Conservation (phyloP, 2,329 filamentous ascomycete genomes). For the Aspergillus luchuensis region DNA sequence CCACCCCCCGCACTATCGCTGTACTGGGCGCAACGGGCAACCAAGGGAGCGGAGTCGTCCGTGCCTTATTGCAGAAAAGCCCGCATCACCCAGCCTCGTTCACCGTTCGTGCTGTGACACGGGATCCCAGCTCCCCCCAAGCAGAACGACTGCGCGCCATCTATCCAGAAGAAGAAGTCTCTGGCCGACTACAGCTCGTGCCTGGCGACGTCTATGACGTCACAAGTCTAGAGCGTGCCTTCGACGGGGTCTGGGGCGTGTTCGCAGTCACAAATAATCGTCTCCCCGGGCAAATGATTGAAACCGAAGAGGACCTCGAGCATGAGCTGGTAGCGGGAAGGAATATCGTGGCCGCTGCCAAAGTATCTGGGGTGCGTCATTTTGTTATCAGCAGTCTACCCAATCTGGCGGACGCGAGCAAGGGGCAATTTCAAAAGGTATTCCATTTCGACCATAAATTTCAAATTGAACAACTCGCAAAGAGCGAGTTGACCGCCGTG, state of each 20-base stretch:
- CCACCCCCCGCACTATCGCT: too few species aligned
- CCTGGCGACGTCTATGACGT: constrained; percentile 16
- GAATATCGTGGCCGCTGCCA: constrained; percentile 22
- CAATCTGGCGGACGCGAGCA: constrained; percentile 14
- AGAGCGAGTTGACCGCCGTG: constrained; percentile 13
- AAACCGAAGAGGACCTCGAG: constrained; percentile 20
- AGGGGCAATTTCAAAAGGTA: constrained; percentile 15
- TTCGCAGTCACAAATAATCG: constrained; percentile 22
- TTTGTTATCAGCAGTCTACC: constrained; percentile 25
- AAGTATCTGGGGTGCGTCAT: constrained; percentile 16
- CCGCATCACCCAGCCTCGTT: constrained; percentile 2
- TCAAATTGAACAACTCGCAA: constrained; percentile 18
- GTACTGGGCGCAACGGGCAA: constrained; percentile 17
- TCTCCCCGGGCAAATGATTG: constrained; percentile 9
- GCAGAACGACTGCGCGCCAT: constrained; percentile 1
- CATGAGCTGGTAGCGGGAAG: constrained; percentile 23
- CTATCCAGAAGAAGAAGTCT: constrained; percentile 2
- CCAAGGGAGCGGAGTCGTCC: constrained; percentile 19
- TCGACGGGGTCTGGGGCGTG: constrained; percentile 20
- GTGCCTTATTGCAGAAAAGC: constrained; percentile 8
- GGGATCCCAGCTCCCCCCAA: constrained; percentile 12
- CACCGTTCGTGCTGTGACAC: constrained; percentile 18
- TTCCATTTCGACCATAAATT: constrained; percentile 22
- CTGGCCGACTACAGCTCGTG: constrained; percentile 10
- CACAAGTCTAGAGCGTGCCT: constrained; percentile 10